Conservation (phyloP, 495 filamentous ascomycete species). For the Halenospora varia region DNA sequence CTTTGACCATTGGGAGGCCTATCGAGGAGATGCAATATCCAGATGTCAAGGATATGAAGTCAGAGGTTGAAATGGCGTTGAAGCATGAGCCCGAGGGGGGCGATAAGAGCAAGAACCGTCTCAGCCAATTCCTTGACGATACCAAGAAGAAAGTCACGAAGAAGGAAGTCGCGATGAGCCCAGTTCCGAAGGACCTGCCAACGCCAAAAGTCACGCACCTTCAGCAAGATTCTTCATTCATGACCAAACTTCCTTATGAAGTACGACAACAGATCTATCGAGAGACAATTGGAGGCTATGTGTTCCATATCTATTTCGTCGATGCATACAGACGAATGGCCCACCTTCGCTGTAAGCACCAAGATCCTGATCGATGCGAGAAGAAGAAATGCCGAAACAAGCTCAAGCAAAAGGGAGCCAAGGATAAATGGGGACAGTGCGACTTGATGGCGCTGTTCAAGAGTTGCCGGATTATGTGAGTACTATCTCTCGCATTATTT, state of each 20-base stretch:
- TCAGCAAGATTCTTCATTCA: background rate
- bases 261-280: conserved; percentile 7
- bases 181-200: background rate
- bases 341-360: conserved; percentile 6
- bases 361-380: background rate
- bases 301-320: conserved; percentile 1
- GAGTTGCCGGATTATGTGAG: conserved; percentile 6
- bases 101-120: background rate
- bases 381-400: background rate
- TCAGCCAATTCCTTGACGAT: background rate
- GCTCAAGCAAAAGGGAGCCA: background rate
- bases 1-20: background rate
- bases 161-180: background rate
- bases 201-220: background rate
- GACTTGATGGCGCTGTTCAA: conserved; percentile 4
- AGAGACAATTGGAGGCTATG: conserved; percentile 9
- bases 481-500: background rate
- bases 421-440: background rate
- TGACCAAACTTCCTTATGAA: conserved; percentile 5
- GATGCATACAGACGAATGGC: background rate
- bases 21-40: background rate
- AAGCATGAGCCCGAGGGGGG: background rate
- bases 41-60: background rate
- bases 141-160: background rate
- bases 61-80: background rate